Evolutionary conservation across 1,284 basidiomycete genomes (phyloP), one percentile per base, ranked within the genome.

Genomic region (Volvariella surrecta): DNA sequence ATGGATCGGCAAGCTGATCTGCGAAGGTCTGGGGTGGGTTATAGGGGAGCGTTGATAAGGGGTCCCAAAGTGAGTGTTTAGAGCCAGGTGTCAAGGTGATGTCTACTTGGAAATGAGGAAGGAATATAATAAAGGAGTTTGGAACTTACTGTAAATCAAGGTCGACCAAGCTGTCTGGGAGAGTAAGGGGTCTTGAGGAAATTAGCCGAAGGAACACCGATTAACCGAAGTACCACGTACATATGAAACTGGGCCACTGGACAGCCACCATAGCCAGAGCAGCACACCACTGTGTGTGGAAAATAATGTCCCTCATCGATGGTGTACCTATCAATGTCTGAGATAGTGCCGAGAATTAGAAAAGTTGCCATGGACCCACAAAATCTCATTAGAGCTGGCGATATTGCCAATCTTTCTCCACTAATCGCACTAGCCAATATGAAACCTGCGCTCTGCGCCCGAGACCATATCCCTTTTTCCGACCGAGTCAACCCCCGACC

Each of bases 381-480:
- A 55, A 94, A 98, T 44, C 94, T 73, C 60, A 96, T 73, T 40
- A 99, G 70, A 1, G 89, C 89, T 8, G 91, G 89, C 21, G 85
- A 87, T 21, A 81, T 77, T 1, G 89, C 81, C 24, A 98, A 70
- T 34, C 89, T 75, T 61, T 94, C 90, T 3, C 94, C 94, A 47
- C 90, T 92, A 49, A 96, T 79, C 1, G 91, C 89, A 61, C 90
- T 92, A n/a, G 89, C 87, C 34, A 94, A 64, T 54, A 95, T 84
- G 52, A 89, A 90, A 2, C 90, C 89, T 3, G 76, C 75, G 61
- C 84, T 88, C 58, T 87, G 80, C n/a, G 82, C 68, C 46, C 74
- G 71, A 15, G 76, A 67, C 79, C 84, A 84, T 32, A 81, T 45
- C 2, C 79, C 78, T 4, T 67, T 67, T 17, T 73, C 75, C 3